Evolutionary conservation across 2,329 filamentous ascomycete species (phyloP).

Genomic region (Ophiosphaerella herpotricha): DNA sequence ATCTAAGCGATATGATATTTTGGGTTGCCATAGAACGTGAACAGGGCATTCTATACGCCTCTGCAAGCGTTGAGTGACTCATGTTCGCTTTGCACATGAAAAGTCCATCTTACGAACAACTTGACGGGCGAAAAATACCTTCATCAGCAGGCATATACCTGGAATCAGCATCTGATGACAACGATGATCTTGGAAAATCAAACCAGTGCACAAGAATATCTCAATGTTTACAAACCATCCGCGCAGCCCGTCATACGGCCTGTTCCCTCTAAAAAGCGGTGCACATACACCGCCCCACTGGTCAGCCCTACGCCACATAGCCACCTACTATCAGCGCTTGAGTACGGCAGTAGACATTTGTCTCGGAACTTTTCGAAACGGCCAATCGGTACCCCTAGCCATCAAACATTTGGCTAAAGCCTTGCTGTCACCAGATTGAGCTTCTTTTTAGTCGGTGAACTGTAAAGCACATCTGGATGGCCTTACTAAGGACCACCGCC

Average conservation of each 20-base stretch:
- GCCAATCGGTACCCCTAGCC: slow-evolving; percentile 20
- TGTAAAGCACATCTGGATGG: slow-evolving; percentile 13
- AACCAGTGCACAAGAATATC: not conserved
- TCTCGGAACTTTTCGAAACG: slow-evolving; percentile 1
- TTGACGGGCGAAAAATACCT: too few relatives aligned
- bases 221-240: slow-evolving; percentile 1
- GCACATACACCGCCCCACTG: slow-evolving; percentile 10
- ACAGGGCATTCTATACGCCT: too few relatives aligned
- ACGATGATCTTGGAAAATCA: not conserved
- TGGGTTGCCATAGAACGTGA: too few relatives aligned
- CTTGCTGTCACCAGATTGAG: slow-evolving; percentile 17
- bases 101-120: too few relatives aligned
- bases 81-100: too few relatives aligned
- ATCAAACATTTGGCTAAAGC: slow-evolving; percentile 13
- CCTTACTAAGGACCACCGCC: not conserved
- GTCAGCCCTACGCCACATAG: slow-evolving; percentile 4
- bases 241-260: not conserved
- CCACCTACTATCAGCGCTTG: slow-evolving; percentile 15
- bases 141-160: too few relatives aligned
- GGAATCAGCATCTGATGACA: not conserved
- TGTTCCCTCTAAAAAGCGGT: not conserved
- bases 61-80: too few relatives aligned
- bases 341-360: slow-evolving; percentile 7
- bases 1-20: not conserved
- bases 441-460: slow-evolving; percentile 10